Conservation (phyloP, 306 rosid genomes). For the Trifolium fragiferum region DNA sequence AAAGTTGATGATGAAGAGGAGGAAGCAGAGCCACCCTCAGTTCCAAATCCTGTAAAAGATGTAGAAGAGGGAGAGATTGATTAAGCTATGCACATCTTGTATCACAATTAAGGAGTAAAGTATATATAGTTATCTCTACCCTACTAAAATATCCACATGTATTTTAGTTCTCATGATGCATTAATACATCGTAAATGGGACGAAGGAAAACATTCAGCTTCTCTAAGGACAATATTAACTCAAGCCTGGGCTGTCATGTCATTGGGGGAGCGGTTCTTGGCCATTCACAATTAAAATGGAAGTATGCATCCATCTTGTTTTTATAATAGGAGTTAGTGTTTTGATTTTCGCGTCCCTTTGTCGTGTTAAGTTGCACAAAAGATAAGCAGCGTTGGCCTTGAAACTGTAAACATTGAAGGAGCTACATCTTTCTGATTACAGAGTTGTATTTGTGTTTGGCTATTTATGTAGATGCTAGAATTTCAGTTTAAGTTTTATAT, state of each 20-base stretch:
- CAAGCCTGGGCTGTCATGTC: slow-evolving; percentile 27
- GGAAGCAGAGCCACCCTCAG: slow-evolving; percentile 57
- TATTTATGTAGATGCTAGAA: slow-evolving; percentile 14
- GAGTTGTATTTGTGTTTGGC: slow-evolving; percentile 34
- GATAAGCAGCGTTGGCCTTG: slow-evolving; percentile 14
- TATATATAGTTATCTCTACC: slow-evolving; percentile 42
- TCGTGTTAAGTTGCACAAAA: slow-evolving; percentile 28
- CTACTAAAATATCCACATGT: slow-evolving; percentile 15
- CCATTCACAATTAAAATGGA: slow-evolving; percentile 2
- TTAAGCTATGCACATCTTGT: slow-evolving; percentile 43
- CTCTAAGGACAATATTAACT: neutral
- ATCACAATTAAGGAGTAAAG: slow-evolving; percentile 30
- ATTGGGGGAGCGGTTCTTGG: neutral
- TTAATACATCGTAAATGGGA: slow-evolving; percentile 15
- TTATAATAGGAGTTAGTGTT: neutral
- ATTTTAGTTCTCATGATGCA: slow-evolving; percentile 29
- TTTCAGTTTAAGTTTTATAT: neutral
- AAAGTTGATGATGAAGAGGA: slow-evolving; percentile 85
- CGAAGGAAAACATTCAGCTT: slow-evolving; percentile 21
- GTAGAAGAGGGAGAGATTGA: slow-evolving; percentile 68
- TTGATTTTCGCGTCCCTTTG: neutral
- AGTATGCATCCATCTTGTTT: neutral
- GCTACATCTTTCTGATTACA: slow-evolving; percentile 14
- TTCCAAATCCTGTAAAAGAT: slow-evolving; percentile 53
- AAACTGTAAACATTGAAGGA: slow-evolving; percentile 16